Evolutionary conservation across 768 basidiomycete species (phyloP).

Genomic region (Mycena haematopus): DNA sequence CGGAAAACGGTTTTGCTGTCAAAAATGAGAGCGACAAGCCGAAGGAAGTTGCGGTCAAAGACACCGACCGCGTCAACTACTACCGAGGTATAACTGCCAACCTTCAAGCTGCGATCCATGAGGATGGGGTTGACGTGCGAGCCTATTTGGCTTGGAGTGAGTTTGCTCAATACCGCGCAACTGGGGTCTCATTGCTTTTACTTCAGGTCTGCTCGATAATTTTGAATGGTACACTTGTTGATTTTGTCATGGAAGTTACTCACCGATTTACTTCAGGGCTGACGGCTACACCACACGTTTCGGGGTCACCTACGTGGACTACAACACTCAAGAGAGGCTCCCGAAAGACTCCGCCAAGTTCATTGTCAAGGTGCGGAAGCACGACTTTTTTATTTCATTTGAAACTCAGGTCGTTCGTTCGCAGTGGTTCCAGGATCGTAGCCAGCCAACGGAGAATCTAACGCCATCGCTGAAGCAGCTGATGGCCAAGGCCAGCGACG

Average conservation of each 20-base stretch:
- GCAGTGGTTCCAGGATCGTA: slow-evolving; percentile 51
- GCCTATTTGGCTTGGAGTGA: slow-evolving; percentile 75
- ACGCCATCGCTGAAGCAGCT: slow-evolving; percentile 16
- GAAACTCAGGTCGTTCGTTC: neutral
- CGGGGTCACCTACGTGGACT: slow-evolving; percentile 76
- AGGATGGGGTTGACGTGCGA: slow-evolving; percentile 67
- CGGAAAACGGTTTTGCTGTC: slow-evolving; percentile 77
- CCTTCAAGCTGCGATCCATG: slow-evolving; percentile 60
- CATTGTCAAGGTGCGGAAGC: slow-evolving; percentile 53
- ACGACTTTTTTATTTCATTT: neutral
- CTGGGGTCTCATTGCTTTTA: slow-evolving; percentile 12
- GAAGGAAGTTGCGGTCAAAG: slow-evolving; percentile 58
- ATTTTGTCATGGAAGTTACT: neutral
- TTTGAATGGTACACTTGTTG: slow-evolving; percentile 61
- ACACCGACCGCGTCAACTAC: slow-evolving; percentile 70
- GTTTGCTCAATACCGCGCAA: slow-evolving; percentile 30
- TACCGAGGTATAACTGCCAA: slow-evolving; percentile 64
- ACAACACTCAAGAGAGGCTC: slow-evolving; percentile 67
- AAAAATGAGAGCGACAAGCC: slow-evolving; percentile 65
- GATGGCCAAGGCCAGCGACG: slow-evolving; percentile 28
- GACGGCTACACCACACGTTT: slow-evolving; percentile 74
- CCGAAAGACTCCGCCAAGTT: slow-evolving; percentile 69
- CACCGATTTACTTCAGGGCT: slow-evolving; percentile 46
- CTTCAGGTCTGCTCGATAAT: slow-evolving; percentile 67
- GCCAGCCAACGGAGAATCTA: slow-evolving; percentile 16